Evolutionary conservation across 2,329 filamentous ascomycete species (phyloP).

Genomic region (Penicillium brevicompactum): DNA sequence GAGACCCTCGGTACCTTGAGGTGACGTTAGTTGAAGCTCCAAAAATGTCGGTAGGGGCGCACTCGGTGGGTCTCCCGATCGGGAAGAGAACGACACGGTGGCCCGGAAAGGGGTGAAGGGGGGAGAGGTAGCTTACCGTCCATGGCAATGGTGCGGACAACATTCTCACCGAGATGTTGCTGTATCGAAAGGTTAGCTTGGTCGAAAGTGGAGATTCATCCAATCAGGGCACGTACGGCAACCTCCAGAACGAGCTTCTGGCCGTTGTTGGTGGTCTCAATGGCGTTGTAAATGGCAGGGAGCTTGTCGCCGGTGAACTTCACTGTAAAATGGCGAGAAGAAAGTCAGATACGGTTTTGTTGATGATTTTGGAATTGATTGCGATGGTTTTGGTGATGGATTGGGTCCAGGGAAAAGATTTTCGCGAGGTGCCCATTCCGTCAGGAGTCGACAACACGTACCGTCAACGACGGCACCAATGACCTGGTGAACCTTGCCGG

Average conservation of each 20-base stretch:
- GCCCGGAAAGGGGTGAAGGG: conserved; percentile 14
- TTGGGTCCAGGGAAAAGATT: conserved; percentile 46
- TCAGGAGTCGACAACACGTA: conserved; percentile 54
- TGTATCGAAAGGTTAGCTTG: conserved; percentile 45
- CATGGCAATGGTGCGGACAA: conserved; percentile 99
- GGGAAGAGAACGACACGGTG: conserved; percentile 24
- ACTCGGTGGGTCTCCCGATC: conserved; percentile 21
- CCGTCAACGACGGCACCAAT: conserved; percentile 99
- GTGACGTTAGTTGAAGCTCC: conserved; percentile 19
- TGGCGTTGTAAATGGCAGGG: conserved; percentile 94
- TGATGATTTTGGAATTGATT: conserved; percentile 28
- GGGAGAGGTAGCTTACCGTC: conserved; percentile 70
- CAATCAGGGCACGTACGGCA: conserved; percentile 66
- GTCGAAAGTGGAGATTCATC: conserved; percentile 19
- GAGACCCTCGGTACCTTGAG: conserved; percentile 95
- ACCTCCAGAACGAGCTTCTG: conserved; percentile 97
- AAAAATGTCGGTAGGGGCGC: conserved; percentile 8
- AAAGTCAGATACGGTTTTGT: conserved; percentile 33
- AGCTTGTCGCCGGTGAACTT: conserved; percentile 96
- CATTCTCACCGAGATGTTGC: conserved; percentile 99
- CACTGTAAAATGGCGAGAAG: conserved; percentile 59
- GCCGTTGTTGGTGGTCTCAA: conserved; percentile 87
- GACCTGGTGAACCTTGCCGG: conserved; percentile 75
- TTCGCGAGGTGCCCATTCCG: conserved; percentile 35
- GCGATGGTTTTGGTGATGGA: conserved; percentile 38